A percentile compares a stretch with the other conserved stretches of the same genome.
These are phyloP conservation scores for Fusarium sp. DNA, from an alignment of 2,329 filamentous ascomycete species.

Conservation along the genomic window DNA sequence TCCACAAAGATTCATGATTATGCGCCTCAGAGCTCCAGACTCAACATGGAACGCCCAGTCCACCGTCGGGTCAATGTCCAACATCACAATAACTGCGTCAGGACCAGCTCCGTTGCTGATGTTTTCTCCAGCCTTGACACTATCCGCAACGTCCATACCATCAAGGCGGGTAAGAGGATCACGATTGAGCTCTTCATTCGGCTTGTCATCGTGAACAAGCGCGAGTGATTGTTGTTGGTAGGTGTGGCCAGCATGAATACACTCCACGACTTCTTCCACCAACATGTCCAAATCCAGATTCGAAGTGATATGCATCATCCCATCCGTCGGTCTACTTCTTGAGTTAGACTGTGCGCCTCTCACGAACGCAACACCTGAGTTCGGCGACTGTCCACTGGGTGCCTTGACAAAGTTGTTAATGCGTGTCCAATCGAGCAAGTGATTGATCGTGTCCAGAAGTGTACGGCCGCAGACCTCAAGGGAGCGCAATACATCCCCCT, in stretches of 20 bases:
- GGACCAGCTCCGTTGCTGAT: background rate
- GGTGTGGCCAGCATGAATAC: conserved; percentile 52
- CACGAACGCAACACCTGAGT: background rate
- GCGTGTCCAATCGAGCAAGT: conserved; percentile 62
- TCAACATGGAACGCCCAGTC: conserved; percentile 65
- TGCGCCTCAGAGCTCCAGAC: conserved; percentile 58
- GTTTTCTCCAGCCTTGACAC: background rate
- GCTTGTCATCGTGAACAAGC: background rate
- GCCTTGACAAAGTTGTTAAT: conserved; percentile 54
- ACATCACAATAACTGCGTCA: conserved; percentile 40
- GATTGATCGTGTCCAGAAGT: conserved; percentile 62
- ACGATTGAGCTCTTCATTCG: background rate
- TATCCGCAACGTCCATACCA: conserved; percentile 21
- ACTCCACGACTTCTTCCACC: conserved; percentile 57
- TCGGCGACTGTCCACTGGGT: background rate
- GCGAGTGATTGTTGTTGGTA: conserved; percentile 32
- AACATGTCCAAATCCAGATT: conserved; percentile 47
- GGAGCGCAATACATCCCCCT: conserved; percentile 56
- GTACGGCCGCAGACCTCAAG: conserved; percentile 61
- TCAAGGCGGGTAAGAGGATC: conserved; percentile 17
- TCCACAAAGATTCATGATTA: conserved; percentile 70
- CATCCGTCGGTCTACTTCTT: conserved; percentile 4
- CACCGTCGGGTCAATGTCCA: conserved; percentile 51
- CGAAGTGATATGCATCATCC: conserved; percentile 27
- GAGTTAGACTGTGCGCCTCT: background rate